Evolutionary conservation across 106 monocot genomes (phyloP).

Genomic region (Dendrobium officinale): DNA sequence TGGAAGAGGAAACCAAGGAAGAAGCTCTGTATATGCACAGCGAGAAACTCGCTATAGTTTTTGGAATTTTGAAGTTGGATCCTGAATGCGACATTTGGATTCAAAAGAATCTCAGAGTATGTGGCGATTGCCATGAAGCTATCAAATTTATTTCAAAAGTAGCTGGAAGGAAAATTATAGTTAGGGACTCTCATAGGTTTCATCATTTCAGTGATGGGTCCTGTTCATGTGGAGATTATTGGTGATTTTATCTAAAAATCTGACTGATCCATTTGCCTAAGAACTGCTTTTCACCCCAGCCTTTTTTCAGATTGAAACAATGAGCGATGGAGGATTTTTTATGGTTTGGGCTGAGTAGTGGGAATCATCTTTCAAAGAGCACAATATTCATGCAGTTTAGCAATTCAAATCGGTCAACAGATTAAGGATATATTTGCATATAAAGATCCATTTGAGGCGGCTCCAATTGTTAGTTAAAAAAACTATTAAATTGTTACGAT

Average conservation of each 20-base stretch:
- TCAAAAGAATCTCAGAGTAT: slow-evolving; percentile 35
- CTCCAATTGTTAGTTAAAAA: too few relatives aligned
- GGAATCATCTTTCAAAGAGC: not conserved
- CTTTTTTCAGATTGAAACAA: not conserved
- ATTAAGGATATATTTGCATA: not conserved
- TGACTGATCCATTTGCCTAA: not conserved
- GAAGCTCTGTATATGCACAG: slow-evolving; percentile 24
- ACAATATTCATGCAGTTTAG: not conserved
- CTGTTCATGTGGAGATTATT: slow-evolving; percentile 40
- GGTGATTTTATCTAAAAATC: slow-evolving; percentile 15
- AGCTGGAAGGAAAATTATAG: slow-evolving; percentile 18
- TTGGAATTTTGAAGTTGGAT: slow-evolving; percentile 21
- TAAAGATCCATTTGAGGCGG: too few relatives aligned
- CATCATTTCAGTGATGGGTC: slow-evolving; percentile 27
- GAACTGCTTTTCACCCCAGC: not conserved
- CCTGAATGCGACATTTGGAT: slow-evolving; percentile 11
- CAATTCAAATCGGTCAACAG: not conserved
- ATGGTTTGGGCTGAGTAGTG: not conserved
- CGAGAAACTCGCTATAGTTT: slow-evolving; percentile 41
- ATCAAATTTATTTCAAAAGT: slow-evolving; percentile 30
- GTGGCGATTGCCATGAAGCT: slow-evolving; percentile 39
- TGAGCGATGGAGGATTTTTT: not conserved
- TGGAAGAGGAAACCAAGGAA: slow-evolving; percentile 40
- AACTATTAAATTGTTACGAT: too few relatives aligned
- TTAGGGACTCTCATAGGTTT: slow-evolving; percentile 35